Evolutionary conservation across 1,284 basidiomycete genomes (phyloP), one percentile per base, ranked within the genome.

Genomic region (Meripilus lineatus): DNA sequence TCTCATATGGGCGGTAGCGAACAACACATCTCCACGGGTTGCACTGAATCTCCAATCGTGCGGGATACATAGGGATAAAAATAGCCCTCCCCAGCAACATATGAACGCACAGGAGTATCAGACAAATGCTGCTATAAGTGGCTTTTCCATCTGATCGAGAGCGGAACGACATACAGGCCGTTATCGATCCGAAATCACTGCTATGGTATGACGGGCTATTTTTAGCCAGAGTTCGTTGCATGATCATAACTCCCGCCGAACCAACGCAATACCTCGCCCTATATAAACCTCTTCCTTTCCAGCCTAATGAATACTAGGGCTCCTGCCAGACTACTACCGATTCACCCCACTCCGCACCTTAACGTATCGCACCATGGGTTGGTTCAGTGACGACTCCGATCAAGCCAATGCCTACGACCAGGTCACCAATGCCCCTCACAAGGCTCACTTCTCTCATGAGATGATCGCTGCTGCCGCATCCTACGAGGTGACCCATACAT

Each of bases 391-490:
- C 49, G 68, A 74, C 44, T 76, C 75, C 48, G 64, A 77, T 23
- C 63, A 78, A 57, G 68, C 69, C 47, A 45, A 65, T 21, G 69
- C 74, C 48, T 74, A 75, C 60, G 56, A 71, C 40, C 49, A 70
- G 62, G 70, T 71, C 50, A 58, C 49, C 56, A 74, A 68, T 50
- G 71, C 69, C 44, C 72, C 71, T 46, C 79, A 80, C 69, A 67
- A 80, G 61, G 75, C 78, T 10, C 38, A 59, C 46, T 61, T 80
- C 40, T 77, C 80, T 17, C 81, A 85, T 61, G 81, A 85, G 62
- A 69, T 84, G 54, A 74, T 85, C 55, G 78, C 76, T 42, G 79
- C 65, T 46, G 79, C 78, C 46, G 79, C 78, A 37, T 69, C 78
- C 32, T 69, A 65, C 59, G 66, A 67, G 61, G 63, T 62, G 30